Evolutionary conservation across 2,329 filamentous ascomycete species (phyloP).

Genomic region (Cryphonectria carpinicola): DNA sequence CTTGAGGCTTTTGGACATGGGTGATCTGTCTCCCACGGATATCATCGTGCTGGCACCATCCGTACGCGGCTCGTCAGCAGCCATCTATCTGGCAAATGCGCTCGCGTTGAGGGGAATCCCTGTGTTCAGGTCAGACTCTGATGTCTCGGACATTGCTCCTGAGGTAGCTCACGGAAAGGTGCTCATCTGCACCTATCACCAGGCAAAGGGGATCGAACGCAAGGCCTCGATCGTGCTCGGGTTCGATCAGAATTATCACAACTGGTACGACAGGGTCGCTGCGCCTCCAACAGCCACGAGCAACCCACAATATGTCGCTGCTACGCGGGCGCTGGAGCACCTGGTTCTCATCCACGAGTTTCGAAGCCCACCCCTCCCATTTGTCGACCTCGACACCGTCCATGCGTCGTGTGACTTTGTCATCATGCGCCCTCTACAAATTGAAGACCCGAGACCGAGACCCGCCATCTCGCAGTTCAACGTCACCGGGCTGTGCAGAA

Average conservation of each 20-base stretch:
- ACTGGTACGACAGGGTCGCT: constrained; percentile 18
- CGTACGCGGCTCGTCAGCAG: constrained; percentile 19
- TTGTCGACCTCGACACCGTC: constrained; percentile 23
- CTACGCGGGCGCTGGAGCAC: constrained; percentile 26
- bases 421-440: neutral
- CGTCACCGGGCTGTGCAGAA: constrained; percentile 25
- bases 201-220: constrained; percentile 26
- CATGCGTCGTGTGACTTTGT: constrained; percentile 21
- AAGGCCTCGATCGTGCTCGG: constrained; percentile 25
- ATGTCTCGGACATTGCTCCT: constrained; percentile 24
- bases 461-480: constrained; percentile 4
- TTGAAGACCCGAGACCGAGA: neutral
- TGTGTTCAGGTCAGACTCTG: constrained; percentile 27
- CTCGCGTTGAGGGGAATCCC: constrained; percentile 21
- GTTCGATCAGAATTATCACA: constrained; percentile 25
- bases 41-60: constrained; percentile 27
- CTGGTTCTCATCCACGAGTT: constrained; percentile 22
- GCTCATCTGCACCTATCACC: constrained; percentile 28
- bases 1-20: constrained; percentile 11
- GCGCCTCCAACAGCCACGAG: constrained; percentile 10
- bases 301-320: constrained; percentile 26
- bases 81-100: constrained; percentile 18
- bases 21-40: constrained; percentile 15
- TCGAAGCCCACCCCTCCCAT: constrained; percentile 19
- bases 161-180: constrained; percentile 25